Base-by-base conservation (phyloP, 75 land plant species). In the Cunninghamia lanceolata region DNA sequence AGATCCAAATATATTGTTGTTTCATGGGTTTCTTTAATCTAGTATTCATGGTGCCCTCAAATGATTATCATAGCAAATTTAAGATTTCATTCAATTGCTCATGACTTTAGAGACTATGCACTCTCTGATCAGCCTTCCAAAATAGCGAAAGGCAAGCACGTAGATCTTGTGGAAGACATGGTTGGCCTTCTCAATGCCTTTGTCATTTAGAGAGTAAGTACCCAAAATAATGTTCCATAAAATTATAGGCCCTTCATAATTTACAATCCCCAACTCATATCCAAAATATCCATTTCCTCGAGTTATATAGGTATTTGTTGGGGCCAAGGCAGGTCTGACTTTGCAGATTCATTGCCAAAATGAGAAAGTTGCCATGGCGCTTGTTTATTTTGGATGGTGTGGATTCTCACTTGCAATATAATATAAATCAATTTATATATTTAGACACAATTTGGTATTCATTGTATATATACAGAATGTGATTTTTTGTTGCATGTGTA, bases 11-110 rank as follows among this genome's bases (percentile, higher is more conserved):
- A 92, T 95, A n/a, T 66, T 95, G 21, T 92, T 93, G 74, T 63
- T 95, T 17, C 96, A 95, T 84, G 96, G 95, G 0, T 95, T 95
- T 73, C 95, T 95, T 0, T 92, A 95, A 91, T 88, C 50, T 95
- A 95, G 96, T 95, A 95, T 88, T 83, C 95, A 38, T 95, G 96
- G 95, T 73, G 95, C 43, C 88, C 91, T 86, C 95, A 95, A 86
- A 93, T 95, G 91, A 47, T 92, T 15, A 91, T 91, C 4, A 86
- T 90, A 4, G 93, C 96, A 39, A 75, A 88, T 15, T 93, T 94
- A 43, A 95, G 95, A 1, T 93, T 68, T 76, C 89, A 88, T 56
- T 93, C 94, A 2, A 91, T 95, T 14, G 91, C 95, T 1, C 93
- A 89, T 0, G 95, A 95, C 71, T 88, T 85, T 63, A 85, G 94